Conservation (phyloP, 768 basidiomycete species). For the Podaxis sp. region DNA sequence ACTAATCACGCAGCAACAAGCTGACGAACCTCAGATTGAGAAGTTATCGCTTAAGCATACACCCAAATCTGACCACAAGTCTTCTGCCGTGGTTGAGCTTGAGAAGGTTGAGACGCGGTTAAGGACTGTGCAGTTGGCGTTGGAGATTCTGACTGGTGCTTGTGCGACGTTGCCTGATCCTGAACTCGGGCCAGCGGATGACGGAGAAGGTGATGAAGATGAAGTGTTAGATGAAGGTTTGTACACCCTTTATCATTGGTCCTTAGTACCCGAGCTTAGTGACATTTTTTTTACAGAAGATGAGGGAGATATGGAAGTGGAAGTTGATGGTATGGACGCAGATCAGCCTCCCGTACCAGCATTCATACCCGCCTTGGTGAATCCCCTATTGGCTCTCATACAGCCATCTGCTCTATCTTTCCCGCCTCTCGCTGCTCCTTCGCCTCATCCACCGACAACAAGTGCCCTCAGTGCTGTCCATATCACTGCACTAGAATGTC, state of each 20-base stretch:
- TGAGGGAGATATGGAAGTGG: constrained; percentile 38
- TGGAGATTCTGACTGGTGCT: constrained; percentile 85
- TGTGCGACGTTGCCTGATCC: constrained; percentile 87
- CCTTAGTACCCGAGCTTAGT: not conserved
- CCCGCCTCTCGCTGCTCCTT: constrained; percentile 64
- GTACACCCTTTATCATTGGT: not conserved
- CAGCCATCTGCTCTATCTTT: constrained; percentile 82
- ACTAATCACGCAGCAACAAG: constrained; percentile 50
- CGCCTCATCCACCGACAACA: constrained; percentile 85
- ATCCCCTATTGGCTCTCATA: constrained; percentile 65
- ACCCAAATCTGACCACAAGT: constrained; percentile 77
- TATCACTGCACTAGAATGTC: constrained; percentile 80
- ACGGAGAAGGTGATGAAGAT: constrained; percentile 35
- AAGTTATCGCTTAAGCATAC: constrained; percentile 60
- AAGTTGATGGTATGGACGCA: constrained; percentile 39
- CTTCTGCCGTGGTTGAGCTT: constrained; percentile 64
- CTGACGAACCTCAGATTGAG: constrained; percentile 49
- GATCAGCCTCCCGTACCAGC: constrained; percentile 31
- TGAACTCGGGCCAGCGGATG: constrained; percentile 38
- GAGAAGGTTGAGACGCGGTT: constrained; percentile 70
- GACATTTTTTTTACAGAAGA: constrained; percentile 14
- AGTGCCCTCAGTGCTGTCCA: constrained; percentile 83
- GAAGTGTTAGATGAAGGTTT: constrained; percentile 34
- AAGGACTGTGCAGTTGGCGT: constrained; percentile 73
- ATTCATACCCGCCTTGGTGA: constrained; percentile 61